A percentile compares a stretch with the other conserved stretches of the same genome.
Conservation (phyloP, 2,329 filamentous ascomycete species). For the Aspergillus oerlinghausenensis region DNA sequence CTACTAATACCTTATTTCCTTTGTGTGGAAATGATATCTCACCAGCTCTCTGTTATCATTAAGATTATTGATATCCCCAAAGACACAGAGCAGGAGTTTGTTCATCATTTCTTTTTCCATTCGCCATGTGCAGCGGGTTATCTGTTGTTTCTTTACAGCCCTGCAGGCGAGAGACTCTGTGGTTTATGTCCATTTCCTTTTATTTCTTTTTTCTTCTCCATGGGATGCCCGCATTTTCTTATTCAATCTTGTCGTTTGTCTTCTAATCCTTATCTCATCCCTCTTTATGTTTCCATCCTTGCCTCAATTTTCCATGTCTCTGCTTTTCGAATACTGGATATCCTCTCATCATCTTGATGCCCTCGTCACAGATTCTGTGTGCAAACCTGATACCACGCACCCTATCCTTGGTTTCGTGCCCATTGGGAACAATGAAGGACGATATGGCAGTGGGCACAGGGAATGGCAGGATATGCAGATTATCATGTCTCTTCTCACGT, state of each 20-base stretch:
- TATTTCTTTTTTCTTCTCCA: slow-evolving; percentile 2
- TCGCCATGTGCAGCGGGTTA: slow-evolving; percentile 15
- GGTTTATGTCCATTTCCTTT: slow-evolving; percentile 3
- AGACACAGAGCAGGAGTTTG: slow-evolving; percentile 23
- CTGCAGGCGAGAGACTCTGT: not conserved
- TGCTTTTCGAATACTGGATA: slow-evolving; percentile 34
- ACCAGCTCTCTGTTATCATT: slow-evolving; percentile 23
- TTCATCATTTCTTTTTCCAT: slow-evolving; percentile 10
- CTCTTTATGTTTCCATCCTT: slow-evolving; percentile 15
- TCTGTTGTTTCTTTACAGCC: slow-evolving; percentile 6
- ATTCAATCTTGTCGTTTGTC: not conserved
- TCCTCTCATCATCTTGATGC: slow-evolving; percentile 34
- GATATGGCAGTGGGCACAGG: slow-evolving; percentile 21
- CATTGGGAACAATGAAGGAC: slow-evolving; percentile 22
- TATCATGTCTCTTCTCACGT: slow-evolving; percentile 35
- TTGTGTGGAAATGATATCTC: slow-evolving; percentile 26
- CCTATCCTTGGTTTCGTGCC: slow-evolving; percentile 23
- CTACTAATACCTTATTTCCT: slow-evolving; percentile 18
- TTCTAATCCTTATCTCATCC: slow-evolving; percentile 11
- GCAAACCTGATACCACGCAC: slow-evolving; percentile 30
- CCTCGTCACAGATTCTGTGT: slow-evolving; percentile 25
- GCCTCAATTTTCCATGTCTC: slow-evolving; percentile 17
- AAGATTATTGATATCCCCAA: slow-evolving; percentile 20
- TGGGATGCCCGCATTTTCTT: slow-evolving; percentile 12
- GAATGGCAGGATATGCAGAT: slow-evolving; percentile 27